Base-by-base conservation (phyloP, 805 yeast genomes). In the Wickerhamomyces ciferrii region DNA sequence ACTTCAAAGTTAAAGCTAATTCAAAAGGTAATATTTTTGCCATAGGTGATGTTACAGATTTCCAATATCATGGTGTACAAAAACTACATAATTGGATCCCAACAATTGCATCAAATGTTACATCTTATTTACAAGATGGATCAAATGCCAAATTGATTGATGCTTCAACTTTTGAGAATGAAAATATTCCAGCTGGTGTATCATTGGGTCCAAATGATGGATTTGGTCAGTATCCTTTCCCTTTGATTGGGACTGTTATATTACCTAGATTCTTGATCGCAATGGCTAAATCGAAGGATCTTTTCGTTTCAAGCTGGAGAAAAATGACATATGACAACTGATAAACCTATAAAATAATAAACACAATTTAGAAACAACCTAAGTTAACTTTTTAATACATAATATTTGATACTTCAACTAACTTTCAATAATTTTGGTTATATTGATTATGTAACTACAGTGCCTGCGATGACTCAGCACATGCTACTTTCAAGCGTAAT, bases 31-130 rank as follows among this genome's bases (percentile, higher is more conserved):
- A 55, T 31, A 51, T 65, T 3, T 66, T 66, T 46, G 64, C 69
- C 3, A 54, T 66, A 43, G 71, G 70, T 14, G 70, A 67, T 50
- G 59, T 59, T n/a, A 45, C 51, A 14, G 53, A 56, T 46, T 55
- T 51, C 46, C 46, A 47, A 2, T 50, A 49, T 39, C 64, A 62
- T 37, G 58, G 66, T 11, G 19, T 65, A 0, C 5, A 39, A 3
- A 45, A 40, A 11, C 41, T 43, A 27, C 45, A 46, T 2, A 43
- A 47, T 14, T 53, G 59, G 59, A 17, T 51, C 8, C 19, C 32
- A 2, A 51, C 52, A 2, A 3, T 61, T 4, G 39, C 46, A 2
- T 19, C 50, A n/a, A 64, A 65, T 41, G 43, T 62, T 18, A 19
- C 27, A 9, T 5, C 18, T 13, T 18, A 44, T 10, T 17, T 53